Evolutionary conservation across 1,139 yeast genomes (phyloP).

Genomic region (Yamadazyma epiphylla): DNA sequence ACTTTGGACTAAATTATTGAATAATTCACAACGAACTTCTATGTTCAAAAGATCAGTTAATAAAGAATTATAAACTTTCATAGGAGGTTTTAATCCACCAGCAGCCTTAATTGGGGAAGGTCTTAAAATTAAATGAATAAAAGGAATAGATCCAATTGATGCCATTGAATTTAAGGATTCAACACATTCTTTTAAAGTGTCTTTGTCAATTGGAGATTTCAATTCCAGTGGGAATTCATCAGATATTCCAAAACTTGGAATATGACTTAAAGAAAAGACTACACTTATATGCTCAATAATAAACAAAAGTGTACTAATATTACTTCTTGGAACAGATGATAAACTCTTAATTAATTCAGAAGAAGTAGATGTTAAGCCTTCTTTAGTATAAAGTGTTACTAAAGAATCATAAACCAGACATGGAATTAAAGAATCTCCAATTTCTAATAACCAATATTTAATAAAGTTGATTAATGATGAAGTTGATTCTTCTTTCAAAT

Average conservation of each 20-base stretch:
- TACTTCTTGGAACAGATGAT: conserved; percentile 39
- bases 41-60: conserved; percentile 26
- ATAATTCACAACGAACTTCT: conserved; percentile 22
- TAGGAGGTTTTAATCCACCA: conserved; percentile 42
- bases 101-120: conserved; percentile 37
- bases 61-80: conserved; percentile 23
- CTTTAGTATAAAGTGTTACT: conserved; percentile 18
- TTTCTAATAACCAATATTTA: conserved; percentile 42
- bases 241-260: conserved; percentile 26
- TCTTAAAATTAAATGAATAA: conserved; percentile 38
- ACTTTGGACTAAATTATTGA: conserved; percentile 22
- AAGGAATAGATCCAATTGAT: conserved; percentile 36
- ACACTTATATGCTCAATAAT: conserved; percentile 33
- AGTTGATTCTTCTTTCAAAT: conserved; percentile 11
- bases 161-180: conserved; percentile 33
- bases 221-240: conserved; percentile 23
- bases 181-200: conserved; percentile 12
- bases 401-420: conserved; percentile 38
- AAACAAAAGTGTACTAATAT: conserved; percentile 35
- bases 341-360: conserved; percentile 24
- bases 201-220: conserved; percentile 11
- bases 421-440: conserved; percentile 43
- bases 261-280: conserved; percentile 20
- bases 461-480: conserved; percentile 26
- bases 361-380: conserved; percentile 1